phyloP scores from a whole-genome alignment of 2,329 filamentous ascomycete species.

The Pseudogymnoascus sp. region DNA sequence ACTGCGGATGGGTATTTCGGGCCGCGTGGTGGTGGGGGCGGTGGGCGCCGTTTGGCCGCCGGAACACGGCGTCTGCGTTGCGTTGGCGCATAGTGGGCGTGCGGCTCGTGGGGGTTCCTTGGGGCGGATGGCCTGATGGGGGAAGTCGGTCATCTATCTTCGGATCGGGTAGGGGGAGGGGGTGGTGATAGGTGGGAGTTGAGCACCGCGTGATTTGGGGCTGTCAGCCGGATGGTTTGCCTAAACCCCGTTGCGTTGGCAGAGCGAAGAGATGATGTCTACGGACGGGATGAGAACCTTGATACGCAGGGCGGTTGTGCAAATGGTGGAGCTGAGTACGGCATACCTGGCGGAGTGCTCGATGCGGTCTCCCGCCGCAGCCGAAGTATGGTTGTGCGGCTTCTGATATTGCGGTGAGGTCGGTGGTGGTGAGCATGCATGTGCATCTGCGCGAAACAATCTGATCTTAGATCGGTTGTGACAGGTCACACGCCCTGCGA shows the following conservation, averaged over 20 bases:
- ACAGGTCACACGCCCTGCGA: conserved; percentile 4
- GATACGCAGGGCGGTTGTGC: background rate
- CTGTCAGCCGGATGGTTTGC: conserved; percentile 3
- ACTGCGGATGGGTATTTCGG: conserved; percentile 4
- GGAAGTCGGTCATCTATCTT: background rate
- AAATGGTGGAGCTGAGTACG: background rate
- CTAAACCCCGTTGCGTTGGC: background rate
- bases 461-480: conserved; percentile 3
- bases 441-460: background rate
- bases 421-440: background rate
- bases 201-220: background rate
- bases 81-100: background rate
- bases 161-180: background rate
- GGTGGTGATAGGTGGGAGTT: background rate
- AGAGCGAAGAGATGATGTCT: background rate
- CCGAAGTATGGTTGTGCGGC: background rate
- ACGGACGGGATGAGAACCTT: background rate
- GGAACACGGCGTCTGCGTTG: background rate
- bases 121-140: background rate
- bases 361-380: background rate
- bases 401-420: background rate
- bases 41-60: background rate
- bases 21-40: conserved; percentile 1
- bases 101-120: background rate
- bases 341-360: background rate